phyloP scores from a whole-genome alignment of 306 rosid species.

The Elaeagnus macrophylla region DNA sequence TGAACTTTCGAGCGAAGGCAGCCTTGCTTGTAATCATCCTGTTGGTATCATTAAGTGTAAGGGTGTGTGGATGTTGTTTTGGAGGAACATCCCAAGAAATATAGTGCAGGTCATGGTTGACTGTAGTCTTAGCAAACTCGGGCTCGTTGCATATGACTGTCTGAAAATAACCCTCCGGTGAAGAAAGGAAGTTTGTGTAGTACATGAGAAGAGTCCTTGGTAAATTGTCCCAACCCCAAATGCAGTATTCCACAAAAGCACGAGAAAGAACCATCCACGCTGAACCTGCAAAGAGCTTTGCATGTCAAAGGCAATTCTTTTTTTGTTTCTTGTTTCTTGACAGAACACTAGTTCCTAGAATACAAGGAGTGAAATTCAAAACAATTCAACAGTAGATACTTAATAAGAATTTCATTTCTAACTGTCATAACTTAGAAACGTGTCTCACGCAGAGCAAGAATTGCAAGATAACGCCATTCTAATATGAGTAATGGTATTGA shows the following conservation, averaged over 20 bases:
- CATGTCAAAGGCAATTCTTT: constrained; percentile 8
- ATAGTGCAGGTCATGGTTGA: constrained; percentile 72
- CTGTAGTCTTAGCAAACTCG: constrained; percentile 54
- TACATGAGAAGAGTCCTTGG: constrained; percentile 94
- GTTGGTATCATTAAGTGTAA: constrained; percentile 52
- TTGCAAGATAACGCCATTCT: too few species aligned
- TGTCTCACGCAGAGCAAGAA: too few species aligned
- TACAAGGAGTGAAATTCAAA: not conserved
- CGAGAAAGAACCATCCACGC: constrained; percentile 92
- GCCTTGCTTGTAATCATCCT: constrained; percentile 70
- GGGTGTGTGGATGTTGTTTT: constrained; percentile 77
- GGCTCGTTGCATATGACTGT: constrained; percentile 81
- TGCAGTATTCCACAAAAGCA: constrained; percentile 58
- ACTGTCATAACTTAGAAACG: too few species aligned
- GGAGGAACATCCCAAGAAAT: constrained; percentile 92
- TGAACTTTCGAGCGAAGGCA: constrained; percentile 77
- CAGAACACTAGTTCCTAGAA: not conserved
- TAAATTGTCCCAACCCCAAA: constrained; percentile 97
- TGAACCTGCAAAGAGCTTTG: constrained; percentile 56
- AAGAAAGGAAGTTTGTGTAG: constrained; percentile 80
- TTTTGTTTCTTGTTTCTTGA: not conserved
- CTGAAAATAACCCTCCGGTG: constrained; percentile 96
- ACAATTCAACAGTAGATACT: too few species aligned
- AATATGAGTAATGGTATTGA: too few species aligned
- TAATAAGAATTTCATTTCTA: too few species aligned